Percentiles rank a stretch among this genome's conserved stretches.
These are phyloP conservation scores for Warburgia ugandensis DNA, from an alignment of 164 flowering plant species.

Conservation along the genomic window DNA sequence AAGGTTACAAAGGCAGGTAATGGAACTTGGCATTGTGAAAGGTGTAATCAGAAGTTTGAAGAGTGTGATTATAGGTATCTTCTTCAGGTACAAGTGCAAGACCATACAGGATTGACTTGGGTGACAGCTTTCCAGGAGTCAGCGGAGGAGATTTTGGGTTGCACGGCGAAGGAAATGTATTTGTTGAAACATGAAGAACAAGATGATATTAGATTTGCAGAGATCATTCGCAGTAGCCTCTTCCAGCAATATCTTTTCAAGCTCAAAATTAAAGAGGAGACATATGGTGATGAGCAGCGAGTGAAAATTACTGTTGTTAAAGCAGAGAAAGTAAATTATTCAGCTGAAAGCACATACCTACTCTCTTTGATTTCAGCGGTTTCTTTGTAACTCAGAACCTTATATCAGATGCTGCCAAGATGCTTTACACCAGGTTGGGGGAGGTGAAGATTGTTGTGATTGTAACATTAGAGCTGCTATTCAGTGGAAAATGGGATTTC, in stretches of 20 bases:
- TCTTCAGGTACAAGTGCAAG: conserved; percentile 87
- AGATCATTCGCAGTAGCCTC: conserved; percentile 37
- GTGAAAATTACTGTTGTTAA: conserved; percentile 80
- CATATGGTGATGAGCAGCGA: conserved; percentile 79
- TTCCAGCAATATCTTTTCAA: conserved; percentile 50
- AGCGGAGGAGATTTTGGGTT: conserved; percentile 85
- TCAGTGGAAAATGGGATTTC: no score
- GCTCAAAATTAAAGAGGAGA: conserved; percentile 91
- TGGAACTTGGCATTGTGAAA: conserved; percentile 76
- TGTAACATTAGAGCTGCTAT: no score
- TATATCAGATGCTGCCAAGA: no score
- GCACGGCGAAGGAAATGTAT: conserved; percentile 77
- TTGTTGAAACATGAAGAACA: conserved; percentile 51
- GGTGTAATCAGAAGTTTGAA: conserved; percentile 81
- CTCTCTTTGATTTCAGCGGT: conserved; percentile 43
- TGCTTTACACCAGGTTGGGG: no score
- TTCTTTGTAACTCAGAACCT: neutral
- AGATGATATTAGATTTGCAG: conserved; percentile 56
- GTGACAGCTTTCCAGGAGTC: conserved; percentile 95
- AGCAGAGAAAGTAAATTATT: conserved; percentile 59
- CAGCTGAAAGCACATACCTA: conserved; percentile 48
- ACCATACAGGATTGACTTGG: conserved; percentile 89
- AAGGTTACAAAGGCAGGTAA: conserved; percentile 78
- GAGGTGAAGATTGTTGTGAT: no score
- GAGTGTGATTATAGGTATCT: conserved; percentile 93